Percentiles rank a stretch among this genome's conserved stretches.
These are phyloP conservation scores for Neonectria coccinea DNA, from an alignment of 2,329 filamentous ascomycete genomes.

Conservation along the genomic window DNA sequence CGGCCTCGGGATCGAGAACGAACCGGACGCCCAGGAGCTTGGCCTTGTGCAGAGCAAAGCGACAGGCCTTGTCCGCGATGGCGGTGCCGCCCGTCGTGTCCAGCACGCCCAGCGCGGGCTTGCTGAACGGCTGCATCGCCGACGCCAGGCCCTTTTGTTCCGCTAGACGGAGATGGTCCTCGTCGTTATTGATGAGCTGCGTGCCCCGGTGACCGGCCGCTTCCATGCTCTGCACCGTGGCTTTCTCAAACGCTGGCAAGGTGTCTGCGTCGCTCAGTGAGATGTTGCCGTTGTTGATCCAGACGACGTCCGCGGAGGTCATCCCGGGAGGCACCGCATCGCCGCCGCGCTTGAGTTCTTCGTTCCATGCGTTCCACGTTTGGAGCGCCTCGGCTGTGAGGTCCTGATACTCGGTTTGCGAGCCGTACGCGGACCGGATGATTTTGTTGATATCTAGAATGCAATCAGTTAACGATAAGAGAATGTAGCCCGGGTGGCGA, in stretches of 20 bases:
- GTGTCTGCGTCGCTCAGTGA: constrained; percentile 36
- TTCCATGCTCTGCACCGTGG: constrained; percentile 42
- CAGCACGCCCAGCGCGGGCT: neutral
- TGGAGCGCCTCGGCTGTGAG: constrained; percentile 56
- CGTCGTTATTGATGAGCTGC: constrained; percentile 1
- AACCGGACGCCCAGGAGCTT: neutral
- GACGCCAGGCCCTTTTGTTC: neutral
- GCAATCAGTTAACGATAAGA: neutral
- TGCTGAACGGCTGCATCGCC: constrained; percentile 2
- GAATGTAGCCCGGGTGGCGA: neutral
- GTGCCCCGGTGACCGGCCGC: neutral
- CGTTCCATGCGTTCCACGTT: constrained; percentile 59
- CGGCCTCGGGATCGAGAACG: neutral
- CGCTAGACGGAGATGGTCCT: neutral
- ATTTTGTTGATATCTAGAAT: constrained; percentile 52
- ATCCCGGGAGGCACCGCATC: constrained; percentile 50
- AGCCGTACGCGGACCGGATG: constrained; percentile 53
- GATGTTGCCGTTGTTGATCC: constrained; percentile 52
- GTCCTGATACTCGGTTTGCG: constrained; percentile 56
- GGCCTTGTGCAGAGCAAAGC: constrained; percentile 17
- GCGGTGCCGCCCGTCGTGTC: constrained; percentile 2
- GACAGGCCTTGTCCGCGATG: constrained; percentile 13
- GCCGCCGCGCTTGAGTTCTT: constrained; percentile 46
- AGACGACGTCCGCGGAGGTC: constrained; percentile 50
- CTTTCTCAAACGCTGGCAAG: constrained; percentile 50